Base-by-base conservation (phyloP, 495 filamentous ascomycete species). In the Penicillium antarcticum region DNA sequence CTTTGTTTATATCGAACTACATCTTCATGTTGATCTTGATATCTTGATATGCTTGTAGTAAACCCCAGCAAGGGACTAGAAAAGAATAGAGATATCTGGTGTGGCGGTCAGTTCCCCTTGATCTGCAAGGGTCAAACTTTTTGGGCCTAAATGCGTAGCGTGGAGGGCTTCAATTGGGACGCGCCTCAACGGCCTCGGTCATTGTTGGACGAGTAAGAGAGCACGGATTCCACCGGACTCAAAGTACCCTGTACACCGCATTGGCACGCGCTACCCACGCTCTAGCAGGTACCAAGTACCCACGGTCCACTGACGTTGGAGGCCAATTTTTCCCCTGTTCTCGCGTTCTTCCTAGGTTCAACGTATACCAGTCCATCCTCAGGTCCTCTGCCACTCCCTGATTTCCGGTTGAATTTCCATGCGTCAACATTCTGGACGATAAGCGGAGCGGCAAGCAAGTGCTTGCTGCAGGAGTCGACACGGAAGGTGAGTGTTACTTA, bases 391-490 rank as follows among this genome's bases (percentile, higher is more conserved):
- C 57, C 56, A 64, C 57, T 63, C 49, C 52, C 56, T 55, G 50
- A 51, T 53, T 53, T 55, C 50, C 57, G 40, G 54, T 65, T 65
- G 58, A 60, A 69, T 65, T 72, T 74, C 70, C 74, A 75, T 75
- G 74, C 71, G 70, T 75, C 72, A 73, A 66, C 64, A 77, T 77
- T 77, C 66, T 73, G 68, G 74, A 72, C 68, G 54, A 71, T 77
- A 77, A 73, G 60, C 62, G 68, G 69, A 72, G 74, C 74, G 71
- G 74, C 74, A 78, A 78, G 74, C 74, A 70, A 70, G 66, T 72
- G 74, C 74, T 78, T 78, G 74, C 74, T 78, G 73, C 73, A 72
- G 70, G 63, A 72, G 69, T 71, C 73, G 72, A 75, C 65, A 75
- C 73, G 74, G 74, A 76, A 74, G 69, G 73, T 76, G 54, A 48